Base-by-base conservation (phyloP, 768 basidiomycete genomes). In the Amanita muscaria region DNA sequence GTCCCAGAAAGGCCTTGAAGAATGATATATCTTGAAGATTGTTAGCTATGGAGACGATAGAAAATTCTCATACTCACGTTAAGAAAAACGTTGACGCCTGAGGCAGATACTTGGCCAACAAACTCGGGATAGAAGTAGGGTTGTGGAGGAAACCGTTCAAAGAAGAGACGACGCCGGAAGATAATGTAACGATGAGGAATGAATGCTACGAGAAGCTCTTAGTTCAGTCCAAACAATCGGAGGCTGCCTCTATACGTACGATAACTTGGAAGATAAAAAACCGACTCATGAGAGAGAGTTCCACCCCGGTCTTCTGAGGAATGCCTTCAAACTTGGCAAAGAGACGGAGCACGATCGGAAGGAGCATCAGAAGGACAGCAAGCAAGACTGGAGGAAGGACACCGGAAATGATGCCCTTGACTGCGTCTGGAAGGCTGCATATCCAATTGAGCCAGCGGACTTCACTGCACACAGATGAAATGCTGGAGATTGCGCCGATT, bases 231-330 rank as follows among this genome's bases (percentile, higher is more conserved):
- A 11, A 19, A 29, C 0, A 22, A 8, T 5, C 23, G 14, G 2
- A 7, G 2, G 23, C 27, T 15, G 38, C 22, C 50, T 18, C 12
- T 24, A 15, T 50, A 77, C 88, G 51, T 63, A 93, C 89, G 42
- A 96, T 65, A 39, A 93, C 87, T 66, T 87, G 84, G 73, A 96
- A 96, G 51, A 89, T 67, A 67, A 94, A 94, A 66, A 73, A 98
- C 16, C 96, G 72, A 1, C 79, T 81, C 93, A 97, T 96, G 56
- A 99, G 63, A 41, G 83, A 87, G 4, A 96, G 73, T 54, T 99
- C 94, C 32, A 98, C 64, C 1, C 79, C 83, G 0, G 82, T 87
- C 25, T 73, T 72, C 52, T 86, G 82, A 0, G 94, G 92, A 15
- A 91, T 88, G 15, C 96, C 96, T 64, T 98, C 89, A 43, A 96